Conservation (phyloP, 176 grass and related monocot species). For the Oryza punctata region DNA sequence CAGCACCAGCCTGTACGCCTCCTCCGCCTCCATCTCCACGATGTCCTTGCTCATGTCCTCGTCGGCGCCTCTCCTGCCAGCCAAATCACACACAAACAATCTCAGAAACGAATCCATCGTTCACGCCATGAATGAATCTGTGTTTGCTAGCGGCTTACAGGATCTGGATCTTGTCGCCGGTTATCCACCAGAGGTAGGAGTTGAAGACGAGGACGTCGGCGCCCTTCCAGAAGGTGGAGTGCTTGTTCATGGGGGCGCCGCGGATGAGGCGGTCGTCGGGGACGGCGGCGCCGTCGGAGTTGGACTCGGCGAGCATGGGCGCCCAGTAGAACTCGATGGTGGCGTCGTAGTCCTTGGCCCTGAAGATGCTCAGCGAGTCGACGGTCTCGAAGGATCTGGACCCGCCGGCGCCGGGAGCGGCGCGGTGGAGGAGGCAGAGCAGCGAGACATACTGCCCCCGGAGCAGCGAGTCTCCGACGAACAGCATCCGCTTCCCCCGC, state of each 20-base stretch:
- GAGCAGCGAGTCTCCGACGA: constrained; percentile 66
- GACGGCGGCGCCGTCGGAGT: constrained; percentile 49
- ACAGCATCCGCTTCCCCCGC: constrained; percentile 69
- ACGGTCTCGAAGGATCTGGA: constrained; percentile 59
- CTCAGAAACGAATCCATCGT: neutral
- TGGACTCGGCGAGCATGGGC: constrained; percentile 65
- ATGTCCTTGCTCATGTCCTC: constrained; percentile 58
- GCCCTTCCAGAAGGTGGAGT: constrained; percentile 60
- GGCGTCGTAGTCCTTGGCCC: constrained; percentile 63
- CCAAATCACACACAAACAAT: neutral
- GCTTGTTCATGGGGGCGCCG: constrained; percentile 51
- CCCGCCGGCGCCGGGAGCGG: constrained; percentile 48
- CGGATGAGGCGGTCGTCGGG: constrained; percentile 54
- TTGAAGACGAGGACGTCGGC: constrained; percentile 70
- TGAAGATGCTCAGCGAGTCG: constrained; percentile 57
- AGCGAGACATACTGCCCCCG: constrained; percentile 65
- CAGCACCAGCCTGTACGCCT: constrained; percentile 55
- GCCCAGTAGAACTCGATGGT: constrained; percentile 81
- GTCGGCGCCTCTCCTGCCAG: constrained; percentile 53
- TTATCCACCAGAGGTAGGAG: constrained; percentile 75
- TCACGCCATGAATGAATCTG: too few species aligned
- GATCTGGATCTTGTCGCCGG: constrained; percentile 46
- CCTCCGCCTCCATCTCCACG: constrained; percentile 49
- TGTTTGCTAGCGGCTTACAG: constrained; percentile 33
- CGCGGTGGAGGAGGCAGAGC: constrained; percentile 64